Conservation (phyloP, 179 eudicot genomes). For the Spergularia azorica region DNA sequence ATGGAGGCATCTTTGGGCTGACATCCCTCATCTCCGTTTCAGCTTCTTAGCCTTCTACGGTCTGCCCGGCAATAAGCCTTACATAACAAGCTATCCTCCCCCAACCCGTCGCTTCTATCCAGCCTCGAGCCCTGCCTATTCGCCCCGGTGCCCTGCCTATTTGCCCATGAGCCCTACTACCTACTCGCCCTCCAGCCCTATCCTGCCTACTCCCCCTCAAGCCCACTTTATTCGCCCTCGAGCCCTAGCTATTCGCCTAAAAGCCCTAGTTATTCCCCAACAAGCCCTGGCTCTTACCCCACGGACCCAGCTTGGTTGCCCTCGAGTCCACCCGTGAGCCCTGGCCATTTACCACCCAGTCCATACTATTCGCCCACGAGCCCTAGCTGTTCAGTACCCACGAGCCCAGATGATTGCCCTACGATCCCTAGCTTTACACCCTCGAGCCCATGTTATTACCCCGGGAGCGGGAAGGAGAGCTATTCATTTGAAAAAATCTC, state of each 20-base stretch:
- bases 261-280: background rate
- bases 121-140: no score
- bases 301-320: background rate
- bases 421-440: no score
- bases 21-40: background rate
- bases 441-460: no score
- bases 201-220: background rate
- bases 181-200: background rate
- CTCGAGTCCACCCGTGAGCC: background rate
- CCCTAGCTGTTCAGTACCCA: background rate
- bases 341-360: no score
- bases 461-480: no score
- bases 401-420: no score
- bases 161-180: no score
- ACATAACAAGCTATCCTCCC: background rate
- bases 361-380: background rate
- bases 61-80: background rate
- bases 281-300: background rate
- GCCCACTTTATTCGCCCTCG: background rate
- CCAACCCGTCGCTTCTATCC: background rate
- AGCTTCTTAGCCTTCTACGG: background rate
- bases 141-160: background rate
- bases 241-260: background rate
- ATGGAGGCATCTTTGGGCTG: background rate
- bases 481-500: background rate